Evolutionary conservation across 1,284 basidiomycete species (phyloP).

Genomic region (Sporisorium iseilematis-ciliati): DNA sequence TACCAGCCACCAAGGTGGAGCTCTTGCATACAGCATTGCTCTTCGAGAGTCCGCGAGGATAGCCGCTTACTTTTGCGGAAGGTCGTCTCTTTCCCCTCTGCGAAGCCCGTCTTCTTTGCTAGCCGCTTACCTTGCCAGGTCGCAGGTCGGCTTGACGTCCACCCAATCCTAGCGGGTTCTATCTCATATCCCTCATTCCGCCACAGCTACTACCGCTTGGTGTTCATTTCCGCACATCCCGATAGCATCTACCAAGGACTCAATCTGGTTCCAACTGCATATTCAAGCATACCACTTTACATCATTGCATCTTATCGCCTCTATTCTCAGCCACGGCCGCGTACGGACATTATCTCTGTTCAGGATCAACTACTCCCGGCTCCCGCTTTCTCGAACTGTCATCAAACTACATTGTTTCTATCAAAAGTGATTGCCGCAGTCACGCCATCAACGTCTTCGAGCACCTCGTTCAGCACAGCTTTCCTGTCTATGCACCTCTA

Average conservation of each 20-base stretch:
- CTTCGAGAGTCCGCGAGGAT: background rate
- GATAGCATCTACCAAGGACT: background rate
- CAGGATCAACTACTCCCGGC: background rate
- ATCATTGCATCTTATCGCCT: conserved; percentile 1
- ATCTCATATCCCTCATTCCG: background rate
- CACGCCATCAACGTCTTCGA: background rate
- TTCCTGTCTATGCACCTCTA: background rate
- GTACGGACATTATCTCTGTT: background rate
- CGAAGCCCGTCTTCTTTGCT: background rate
- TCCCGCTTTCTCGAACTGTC: background rate
- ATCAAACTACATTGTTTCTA: conserved; percentile 2
- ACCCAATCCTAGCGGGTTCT: background rate
- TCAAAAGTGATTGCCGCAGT: conserved; percentile 7
- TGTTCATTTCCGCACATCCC: background rate
- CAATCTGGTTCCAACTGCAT: background rate
- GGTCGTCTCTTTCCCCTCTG: background rate
- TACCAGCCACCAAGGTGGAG: background rate
- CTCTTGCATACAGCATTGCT: background rate
- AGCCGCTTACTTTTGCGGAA: background rate
- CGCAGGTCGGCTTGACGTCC: conserved; percentile 28
- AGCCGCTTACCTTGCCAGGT: background rate
- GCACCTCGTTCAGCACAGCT: background rate
- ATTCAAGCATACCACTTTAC: background rate
- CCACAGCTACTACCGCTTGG: background rate
- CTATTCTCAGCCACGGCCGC: background rate